These are phyloP conservation scores for Ophiosphaerella narmari DNA, from an alignment of 2,329 filamentous ascomycete species.

Conservation along the genomic window DNA sequence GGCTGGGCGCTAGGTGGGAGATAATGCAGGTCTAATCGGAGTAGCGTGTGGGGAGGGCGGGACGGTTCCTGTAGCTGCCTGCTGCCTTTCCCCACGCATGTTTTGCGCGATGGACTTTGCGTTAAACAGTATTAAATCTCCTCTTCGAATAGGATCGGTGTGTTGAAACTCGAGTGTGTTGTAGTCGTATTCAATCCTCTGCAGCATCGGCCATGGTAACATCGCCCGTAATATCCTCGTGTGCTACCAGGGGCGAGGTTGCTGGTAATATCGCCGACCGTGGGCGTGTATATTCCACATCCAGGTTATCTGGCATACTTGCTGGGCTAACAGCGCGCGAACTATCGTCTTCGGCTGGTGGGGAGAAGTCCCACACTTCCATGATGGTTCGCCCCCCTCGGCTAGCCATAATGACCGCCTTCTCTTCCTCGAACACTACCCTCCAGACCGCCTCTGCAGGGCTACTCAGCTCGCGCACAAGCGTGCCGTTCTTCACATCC, in stretches of 20 bases:
- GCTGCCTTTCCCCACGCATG: no score
- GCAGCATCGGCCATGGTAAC: conserved; percentile 40
- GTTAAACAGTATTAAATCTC: conserved; percentile 6
- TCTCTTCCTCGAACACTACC: conserved; percentile 97
- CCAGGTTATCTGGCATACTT: conserved; percentile 48
- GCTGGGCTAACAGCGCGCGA: conserved; percentile 48
- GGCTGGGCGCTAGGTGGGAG: no score
- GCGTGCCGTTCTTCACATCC: conserved; percentile 88
- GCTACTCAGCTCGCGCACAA: conserved; percentile 87
- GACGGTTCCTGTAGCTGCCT: no score
- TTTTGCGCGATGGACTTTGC: no score
- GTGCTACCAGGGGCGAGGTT: conserved; percentile 26
- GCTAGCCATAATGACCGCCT: conserved; percentile 93
- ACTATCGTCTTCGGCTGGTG: conserved; percentile 62
- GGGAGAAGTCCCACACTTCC: conserved; percentile 98
- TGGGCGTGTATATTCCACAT: conserved; percentile 37
- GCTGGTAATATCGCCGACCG: conserved; percentile 37
- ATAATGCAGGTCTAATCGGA: background rate
- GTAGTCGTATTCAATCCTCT: conserved; percentile 16
- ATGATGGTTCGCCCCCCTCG: conserved; percentile 87
- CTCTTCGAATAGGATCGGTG: background rate
- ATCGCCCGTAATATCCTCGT: conserved; percentile 27
- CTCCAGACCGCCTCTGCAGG: conserved; percentile 96
- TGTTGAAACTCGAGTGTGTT: conserved; percentile 1
- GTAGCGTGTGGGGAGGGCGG: background rate